Percentiles rank a stretch among this genome's conserved stretches.
phyloP scores from a whole-genome alignment of 768 basidiomycete species.

The Rhodotorula taiwanensis region DNA sequence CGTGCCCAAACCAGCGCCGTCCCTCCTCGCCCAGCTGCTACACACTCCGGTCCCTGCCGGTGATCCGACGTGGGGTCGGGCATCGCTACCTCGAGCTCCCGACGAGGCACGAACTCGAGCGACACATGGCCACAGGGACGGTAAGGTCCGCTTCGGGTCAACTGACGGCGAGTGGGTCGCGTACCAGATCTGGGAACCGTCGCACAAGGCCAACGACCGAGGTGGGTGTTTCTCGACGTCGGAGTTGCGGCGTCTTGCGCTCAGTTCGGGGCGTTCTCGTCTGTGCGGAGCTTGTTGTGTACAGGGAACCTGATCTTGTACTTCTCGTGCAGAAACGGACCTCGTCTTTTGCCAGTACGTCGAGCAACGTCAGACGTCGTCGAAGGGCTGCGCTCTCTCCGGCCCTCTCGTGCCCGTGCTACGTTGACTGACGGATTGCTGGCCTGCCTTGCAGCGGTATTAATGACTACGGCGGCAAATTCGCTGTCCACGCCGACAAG shows the following conservation, averaged over 20 bases:
- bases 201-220: not conserved
- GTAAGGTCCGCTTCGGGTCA: slow-evolving; percentile 4
- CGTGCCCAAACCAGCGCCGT: slow-evolving; percentile 7
- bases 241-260: too few species aligned
- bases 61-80: slow-evolving; percentile 35
- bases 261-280: too few species aligned
- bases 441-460: slow-evolving; percentile 38
- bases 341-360: slow-evolving; percentile 23
- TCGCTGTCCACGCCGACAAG: slow-evolving; percentile 25
- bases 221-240: too few species aligned
- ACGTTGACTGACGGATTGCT: too few species aligned
- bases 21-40: slow-evolving; percentile 1
- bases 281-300: too few species aligned
- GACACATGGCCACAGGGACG: slow-evolving; percentile 15
- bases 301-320: too few species aligned
- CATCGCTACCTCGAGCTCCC: slow-evolving; percentile 17
- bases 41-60: not conserved
- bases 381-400: too few species aligned
- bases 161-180: slow-evolving; percentile 24
- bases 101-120: slow-evolving; percentile 17
- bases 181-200: slow-evolving; percentile 39
- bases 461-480: slow-evolving; percentile 38
- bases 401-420: too few species aligned
- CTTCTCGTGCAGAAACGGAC: slow-evolving; percentile 20
- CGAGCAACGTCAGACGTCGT: too few species aligned